Percentiles rank a stretch among this genome's conserved stretches.
phyloP scores from a whole-genome alignment of 495 filamentous ascomycete genomes.

The Tuber brumale region DNA sequence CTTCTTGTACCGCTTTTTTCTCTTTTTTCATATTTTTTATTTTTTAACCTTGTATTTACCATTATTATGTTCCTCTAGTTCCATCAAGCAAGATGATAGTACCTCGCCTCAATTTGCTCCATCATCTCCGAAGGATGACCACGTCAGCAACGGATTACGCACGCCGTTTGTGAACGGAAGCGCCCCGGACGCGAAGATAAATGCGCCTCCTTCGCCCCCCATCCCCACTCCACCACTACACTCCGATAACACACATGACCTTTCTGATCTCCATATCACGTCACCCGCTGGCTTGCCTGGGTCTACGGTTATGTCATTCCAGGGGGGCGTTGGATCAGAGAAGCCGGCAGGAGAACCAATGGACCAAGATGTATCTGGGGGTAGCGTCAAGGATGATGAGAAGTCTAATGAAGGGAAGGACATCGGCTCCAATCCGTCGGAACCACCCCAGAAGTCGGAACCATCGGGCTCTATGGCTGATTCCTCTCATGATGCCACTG shows the following conservation, averaged over 20 bases:
- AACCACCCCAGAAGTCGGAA: conserved; percentile 17
- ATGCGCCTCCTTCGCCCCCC: conserved; percentile 41
- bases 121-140: conserved; percentile 35
- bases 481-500: conserved; percentile 6
- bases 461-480: conserved; percentile 16
- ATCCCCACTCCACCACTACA: conserved; percentile 43
- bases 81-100: conserved; percentile 43
- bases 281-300: conserved; percentile 32
- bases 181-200: conserved; percentile 35
- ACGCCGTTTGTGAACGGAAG: conserved; percentile 41
- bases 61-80: conserved; percentile 41
- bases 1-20: conserved; percentile 9
- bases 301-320: conserved; percentile 29
- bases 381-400: conserved; percentile 7
- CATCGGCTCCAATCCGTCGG: background rate
- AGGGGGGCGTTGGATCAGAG: conserved; percentile 11
- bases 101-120: conserved; percentile 39
- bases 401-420: conserved; percentile 3
- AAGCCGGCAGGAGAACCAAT: conserved; percentile 6
- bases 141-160: conserved; percentile 27
- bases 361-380: conserved; percentile 3
- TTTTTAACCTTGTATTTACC: conserved; percentile 37
- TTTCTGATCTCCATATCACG: conserved; percentile 41
- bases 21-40: conserved; percentile 23
- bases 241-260: conserved; percentile 38